Evolutionary conservation across 164 flowering plant genomes (phyloP), one percentile per base, ranked within the genome.

Genomic region (Santalum album): DNA sequence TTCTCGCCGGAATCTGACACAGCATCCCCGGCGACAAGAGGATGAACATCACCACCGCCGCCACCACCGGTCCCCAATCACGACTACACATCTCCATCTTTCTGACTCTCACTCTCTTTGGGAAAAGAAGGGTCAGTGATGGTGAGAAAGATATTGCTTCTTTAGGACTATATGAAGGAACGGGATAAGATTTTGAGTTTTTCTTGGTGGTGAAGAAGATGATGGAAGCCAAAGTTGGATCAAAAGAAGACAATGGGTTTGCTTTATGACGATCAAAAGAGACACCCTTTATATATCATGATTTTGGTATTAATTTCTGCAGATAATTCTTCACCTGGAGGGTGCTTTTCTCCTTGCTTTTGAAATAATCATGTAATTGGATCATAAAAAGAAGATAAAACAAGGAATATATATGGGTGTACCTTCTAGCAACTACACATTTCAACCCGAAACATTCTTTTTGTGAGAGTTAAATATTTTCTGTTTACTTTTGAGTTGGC

Each of bases 21-120:
- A 82, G 57, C 32, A 85, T 59, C 47, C 92, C 92, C 1, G 92
- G 92, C 0, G 92, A 84, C 25, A 84, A 36, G 19, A 84, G 72
- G 38, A 84, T 74, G 81, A 82, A 85, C 50, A 85, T 34, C 5
- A 65, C 68, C 49, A 77, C 84, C 0, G 88, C 69, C 0, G 71
- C 74, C 22, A 77, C 65, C 0, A 83, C 81, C 0, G 84, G 90
- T 49, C 86, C 86, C 86, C 90, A 83, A 56, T 83, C 90, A 7
- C 82, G 76, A 44, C 69, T 49, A n/a, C n/a, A n/a, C 85, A 80
- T 81, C 44, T 62, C 59, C 14, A 38, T 27, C 44, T 49, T 44
- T 32, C 27, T 54, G n/a, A 1, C 26, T 26, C 49, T 17, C 16
- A 25, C 40, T 26, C 48, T 26, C 43, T 22, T 54, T 51, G 51